These are phyloP conservation scores for Podila epigama DNA, from an alignment of 192 early-diverging fungal genomes.

Conservation along the genomic window DNA sequence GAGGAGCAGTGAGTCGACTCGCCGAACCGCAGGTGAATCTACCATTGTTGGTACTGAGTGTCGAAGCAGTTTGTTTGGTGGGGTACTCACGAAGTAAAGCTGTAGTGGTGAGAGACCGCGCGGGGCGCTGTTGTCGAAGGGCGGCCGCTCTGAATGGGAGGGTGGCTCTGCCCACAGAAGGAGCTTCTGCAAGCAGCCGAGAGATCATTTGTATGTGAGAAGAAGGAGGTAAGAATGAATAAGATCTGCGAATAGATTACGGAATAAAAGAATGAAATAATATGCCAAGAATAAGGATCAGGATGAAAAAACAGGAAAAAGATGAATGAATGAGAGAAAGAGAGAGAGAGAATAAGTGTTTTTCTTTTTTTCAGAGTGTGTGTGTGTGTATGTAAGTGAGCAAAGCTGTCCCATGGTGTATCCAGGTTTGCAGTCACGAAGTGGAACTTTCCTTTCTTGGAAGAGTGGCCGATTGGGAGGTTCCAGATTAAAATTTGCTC, in stretches of 20 bases:
- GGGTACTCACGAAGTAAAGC: constrained; percentile 14
- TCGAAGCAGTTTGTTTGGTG: neutral
- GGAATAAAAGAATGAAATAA: neutral
- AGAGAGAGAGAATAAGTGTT: neutral
- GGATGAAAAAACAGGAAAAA: neutral
- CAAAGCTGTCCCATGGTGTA: neutral
- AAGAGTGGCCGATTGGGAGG: neutral
- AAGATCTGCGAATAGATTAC: neutral
- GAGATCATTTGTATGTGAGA: constrained; percentile 32
- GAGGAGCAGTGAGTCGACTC: neutral
- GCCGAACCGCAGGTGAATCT: neutral
- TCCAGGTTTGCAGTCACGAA: neutral
- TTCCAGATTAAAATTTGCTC: too few relatives aligned
- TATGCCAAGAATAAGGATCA: neutral
- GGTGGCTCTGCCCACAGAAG: constrained; percentile 25
- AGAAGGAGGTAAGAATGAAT: neutral
- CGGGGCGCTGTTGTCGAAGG: constrained; percentile 1
- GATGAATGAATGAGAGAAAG: neutral
- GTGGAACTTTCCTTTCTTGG: neutral
- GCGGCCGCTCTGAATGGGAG: neutral
- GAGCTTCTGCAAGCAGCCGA: constrained; percentile 43
- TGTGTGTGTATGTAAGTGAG: neutral
- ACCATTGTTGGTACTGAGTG: neutral
- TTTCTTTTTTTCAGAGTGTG: too few relatives aligned
- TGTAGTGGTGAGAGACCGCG: constrained; percentile 29